Base-by-base conservation (phyloP, 2,329 filamentous ascomycete species). In the Botrytis tulipae region DNA sequence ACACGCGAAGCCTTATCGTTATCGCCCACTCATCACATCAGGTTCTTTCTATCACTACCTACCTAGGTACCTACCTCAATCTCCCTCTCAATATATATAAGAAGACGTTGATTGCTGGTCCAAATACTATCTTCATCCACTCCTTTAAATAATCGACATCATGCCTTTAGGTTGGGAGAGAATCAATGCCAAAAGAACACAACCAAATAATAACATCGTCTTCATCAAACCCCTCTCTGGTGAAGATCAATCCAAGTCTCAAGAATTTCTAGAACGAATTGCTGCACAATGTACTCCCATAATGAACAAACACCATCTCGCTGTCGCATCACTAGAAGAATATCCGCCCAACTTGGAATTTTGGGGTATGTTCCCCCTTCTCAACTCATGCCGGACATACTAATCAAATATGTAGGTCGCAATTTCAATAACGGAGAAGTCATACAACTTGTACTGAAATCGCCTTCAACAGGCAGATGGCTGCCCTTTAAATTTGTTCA, bases 361-460 rank as follows among this genome's bases (percentile, higher is more conserved):
- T 95, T 80, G 78, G 79, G 79, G 79, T 80, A 74, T 54, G 71
- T 46, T 59, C 25, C 25, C 6, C 14, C 20, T 61, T 29, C 71
- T 22, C 29, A 37, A 6, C 14, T 48, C 10, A 51, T 22, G 35
- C 6, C 48, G 29, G 9, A 22, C 20, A 37, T 20, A 7, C 51
- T 72, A 48, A 69, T 20, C 42, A 25, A 35, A 44, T 46, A 16
- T 22, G n/a, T 93, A 59, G 94, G 94, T 4, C 92, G 94, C 72
- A 97, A 97, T 80, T 97, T 97, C 86, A 97, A 97, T 78, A 92
- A 91, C 12, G 94, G 94, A 48, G 94, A 97, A 81, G 91, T 95
- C 51, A 89, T 97, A 69, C 93, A 97, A 82, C 87, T 97, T 1
- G 94, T 97, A 1, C 87, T 97, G 40, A 91, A 91, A 78, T 89